Evolutionary conservation across 305 asterid species (phyloP).

Genomic region (Fraxinus velutina): DNA sequence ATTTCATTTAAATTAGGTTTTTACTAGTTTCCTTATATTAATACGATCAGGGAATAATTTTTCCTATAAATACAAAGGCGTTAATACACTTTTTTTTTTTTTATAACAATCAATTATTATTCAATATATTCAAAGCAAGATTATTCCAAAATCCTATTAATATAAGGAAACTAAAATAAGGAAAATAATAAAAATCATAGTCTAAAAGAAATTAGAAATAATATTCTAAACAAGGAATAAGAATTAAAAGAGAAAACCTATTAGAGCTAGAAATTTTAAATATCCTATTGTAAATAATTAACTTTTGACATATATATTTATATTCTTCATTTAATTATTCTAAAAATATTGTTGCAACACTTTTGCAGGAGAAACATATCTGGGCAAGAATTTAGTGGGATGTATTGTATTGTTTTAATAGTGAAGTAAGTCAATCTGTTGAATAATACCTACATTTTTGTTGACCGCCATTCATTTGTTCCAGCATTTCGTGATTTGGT

Average conservation of each 20-base stretch:
- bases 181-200: not conserved
- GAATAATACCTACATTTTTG: conserved; percentile 5
- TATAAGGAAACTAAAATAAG: not conserved
- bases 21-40: not conserved
- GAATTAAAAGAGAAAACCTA: not conserved
- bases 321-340: not conserved
- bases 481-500: not conserved
- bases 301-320: not conserved
- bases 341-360: not conserved
- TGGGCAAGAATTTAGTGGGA: conserved; percentile 98
- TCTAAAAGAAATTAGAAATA: not conserved
- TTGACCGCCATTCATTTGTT: not conserved
- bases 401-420: conserved; percentile 82
- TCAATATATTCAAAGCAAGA: not conserved
- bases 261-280: not conserved
- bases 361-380: conserved; percentile 87
- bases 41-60: not conserved
- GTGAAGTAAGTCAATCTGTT: conserved; percentile 58
- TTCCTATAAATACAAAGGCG: not conserved
- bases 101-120: not conserved
- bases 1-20: not conserved
- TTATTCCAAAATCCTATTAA: not conserved
- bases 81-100: not conserved
- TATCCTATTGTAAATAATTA: not conserved
- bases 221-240: not conserved